Base-by-base conservation (phyloP, 345 rosid genomes). In the Boechera retrofracta region DNA sequence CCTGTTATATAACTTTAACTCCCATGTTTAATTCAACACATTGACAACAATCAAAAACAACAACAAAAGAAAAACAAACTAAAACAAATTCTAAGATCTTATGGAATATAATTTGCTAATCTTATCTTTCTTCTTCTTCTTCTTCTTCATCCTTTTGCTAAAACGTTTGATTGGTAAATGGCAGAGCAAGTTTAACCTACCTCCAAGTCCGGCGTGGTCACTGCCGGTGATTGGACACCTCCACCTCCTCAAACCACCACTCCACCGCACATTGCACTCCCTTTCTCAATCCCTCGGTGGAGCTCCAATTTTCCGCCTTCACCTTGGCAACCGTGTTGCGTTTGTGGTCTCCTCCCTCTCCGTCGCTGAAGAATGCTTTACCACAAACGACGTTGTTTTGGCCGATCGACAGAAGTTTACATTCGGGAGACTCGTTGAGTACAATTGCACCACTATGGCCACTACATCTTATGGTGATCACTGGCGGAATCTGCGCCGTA, bases 141-240 rank as follows among this genome's bases (percentile, higher is more conserved):
- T 21, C 24, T 4, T 71, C 56, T 45, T 59, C 47, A 10, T 58
- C 44, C 3, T 45, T 26, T 72, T 49, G 24, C 18, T 49, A 4
- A 72, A 35, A 9, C 39, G 5, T 13, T 47, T 72, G 8, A 0
- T 62, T 15, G 8, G 21, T 21, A 71, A 10, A 71, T 7, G 45
- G 15, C 10, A 6, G 5, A 2, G 31, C 18, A 76, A 58, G 24
- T 28, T 21, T 56, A 72, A 18, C 67, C 57, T 56, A 56, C 85
- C 81, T 1, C 85, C 85, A 53, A 64, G 10, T 45, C 83, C 77
- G 7, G 44, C 60, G 5, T 41, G 60, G 16, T 33, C 72, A 4
- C 45, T 83, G 7, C 83, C 86, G 5, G 8, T 80, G 4, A 38
- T 80, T 10, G 80, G 86, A 11, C 80, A 80, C 41, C 81, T 83